Evolutionary conservation across 495 filamentous ascomycete genomes (phyloP).

Genomic region (Neurospora sp.): DNA sequence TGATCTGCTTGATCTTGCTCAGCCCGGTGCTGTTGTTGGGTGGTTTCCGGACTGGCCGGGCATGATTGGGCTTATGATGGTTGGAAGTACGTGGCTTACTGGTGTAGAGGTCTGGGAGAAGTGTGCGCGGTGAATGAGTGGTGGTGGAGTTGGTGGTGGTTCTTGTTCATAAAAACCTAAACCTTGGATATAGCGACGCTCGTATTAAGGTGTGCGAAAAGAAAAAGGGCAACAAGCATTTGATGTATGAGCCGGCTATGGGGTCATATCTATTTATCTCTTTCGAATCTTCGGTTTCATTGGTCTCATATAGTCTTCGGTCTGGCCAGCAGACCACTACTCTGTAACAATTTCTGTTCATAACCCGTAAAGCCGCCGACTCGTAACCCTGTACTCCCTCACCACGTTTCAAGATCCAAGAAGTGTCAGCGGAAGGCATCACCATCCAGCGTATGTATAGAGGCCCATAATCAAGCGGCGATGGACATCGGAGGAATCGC

Average conservation of each 20-base stretch:
- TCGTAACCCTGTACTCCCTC: neutral
- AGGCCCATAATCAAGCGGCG: neutral
- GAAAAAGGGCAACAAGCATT: neutral
- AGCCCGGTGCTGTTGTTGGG: slow-evolving; percentile 44
- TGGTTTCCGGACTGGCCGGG: slow-evolving; percentile 40
- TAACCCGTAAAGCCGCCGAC: neutral
- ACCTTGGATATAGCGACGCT: neutral
- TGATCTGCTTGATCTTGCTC: slow-evolving; percentile 45
- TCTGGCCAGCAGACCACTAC: neutral
- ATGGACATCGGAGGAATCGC: neutral
- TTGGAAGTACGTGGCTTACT: slow-evolving; percentile 48
- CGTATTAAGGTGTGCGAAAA: neutral
- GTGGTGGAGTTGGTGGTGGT: neutral
- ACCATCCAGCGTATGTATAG: neutral
- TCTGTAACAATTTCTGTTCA: neutral
- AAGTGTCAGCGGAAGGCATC: neutral
- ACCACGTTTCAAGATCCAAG: neutral
- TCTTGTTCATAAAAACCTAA: neutral
- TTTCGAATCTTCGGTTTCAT: neutral
- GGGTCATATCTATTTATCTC: neutral
- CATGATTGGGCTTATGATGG: slow-evolving; percentile 41
- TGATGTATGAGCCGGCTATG: neutral
- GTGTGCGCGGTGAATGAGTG: slow-evolving; percentile 21
- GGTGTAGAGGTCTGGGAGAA: slow-evolving; percentile 49
- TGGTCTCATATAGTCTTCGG: neutral